phyloP scores from a whole-genome alignment of 345 rosid species.

The Arabis alpina region DNA sequence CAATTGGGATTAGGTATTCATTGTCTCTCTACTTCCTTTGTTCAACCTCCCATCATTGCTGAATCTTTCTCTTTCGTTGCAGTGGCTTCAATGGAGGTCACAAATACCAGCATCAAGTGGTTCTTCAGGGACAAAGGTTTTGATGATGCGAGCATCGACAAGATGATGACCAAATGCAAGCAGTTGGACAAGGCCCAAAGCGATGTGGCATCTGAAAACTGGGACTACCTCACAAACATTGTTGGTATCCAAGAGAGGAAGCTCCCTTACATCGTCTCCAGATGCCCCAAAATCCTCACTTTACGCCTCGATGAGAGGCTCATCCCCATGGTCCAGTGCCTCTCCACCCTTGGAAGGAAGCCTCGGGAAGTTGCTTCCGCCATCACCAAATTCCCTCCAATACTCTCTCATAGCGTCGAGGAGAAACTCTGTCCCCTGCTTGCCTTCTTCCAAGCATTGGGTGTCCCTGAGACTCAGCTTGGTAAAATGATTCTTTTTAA shows the following conservation, averaged over 20 bases:
- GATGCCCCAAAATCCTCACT: conserved; percentile 75
- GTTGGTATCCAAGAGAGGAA: conserved; percentile 78
- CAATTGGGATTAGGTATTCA: conserved; percentile 13
- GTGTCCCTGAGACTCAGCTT: conserved; percentile 72
- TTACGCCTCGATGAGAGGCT: conserved; percentile 66
- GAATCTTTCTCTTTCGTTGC: background rate
- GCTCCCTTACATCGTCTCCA: conserved; percentile 63
- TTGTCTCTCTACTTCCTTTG: conserved; percentile 21
- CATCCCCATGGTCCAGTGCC: conserved; percentile 72
- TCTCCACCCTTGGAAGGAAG: conserved; percentile 55
- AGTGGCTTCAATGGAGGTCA: conserved; percentile 52
- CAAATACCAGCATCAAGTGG: conserved; percentile 54
- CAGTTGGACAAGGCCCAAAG: conserved; percentile 56
- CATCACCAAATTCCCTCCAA: conserved; percentile 68
- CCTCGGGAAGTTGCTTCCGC: conserved; percentile 68
- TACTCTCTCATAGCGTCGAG: conserved; percentile 76
- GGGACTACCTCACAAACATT: conserved; percentile 61
- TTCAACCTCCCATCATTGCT: conserved; percentile 29
- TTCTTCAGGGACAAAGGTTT: conserved; percentile 74
- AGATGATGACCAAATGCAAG: conserved; percentile 71
- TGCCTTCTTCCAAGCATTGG: conserved; percentile 79
- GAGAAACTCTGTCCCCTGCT: conserved; percentile 85
- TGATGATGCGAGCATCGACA: conserved; percentile 55
- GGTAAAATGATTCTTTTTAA: conserved; percentile 70
- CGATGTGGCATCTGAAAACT: conserved; percentile 72